These are phyloP conservation scores for Backusella mclennaniae DNA, from an alignment of 192 early-diverging fungal genomes.

Conservation along the genomic window DNA sequence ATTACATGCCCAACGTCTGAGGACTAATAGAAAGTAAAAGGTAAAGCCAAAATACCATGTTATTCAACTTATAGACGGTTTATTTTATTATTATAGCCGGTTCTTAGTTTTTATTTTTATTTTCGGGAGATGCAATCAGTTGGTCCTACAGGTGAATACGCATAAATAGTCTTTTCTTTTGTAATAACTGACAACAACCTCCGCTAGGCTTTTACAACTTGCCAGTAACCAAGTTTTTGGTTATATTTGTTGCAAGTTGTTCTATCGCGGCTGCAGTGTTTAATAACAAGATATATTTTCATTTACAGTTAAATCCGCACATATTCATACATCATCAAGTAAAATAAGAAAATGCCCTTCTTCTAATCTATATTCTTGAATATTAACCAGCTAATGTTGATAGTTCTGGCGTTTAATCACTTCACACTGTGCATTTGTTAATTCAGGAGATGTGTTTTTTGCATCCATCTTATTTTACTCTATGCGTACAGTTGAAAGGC, in stretches of 20 bases:
- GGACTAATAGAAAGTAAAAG: background rate
- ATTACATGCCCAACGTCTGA: background rate
- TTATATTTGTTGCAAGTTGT: slow-evolving; percentile 46
- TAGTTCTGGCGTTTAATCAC: slow-evolving; percentile 65
- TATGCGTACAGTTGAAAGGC: slow-evolving; percentile 58
- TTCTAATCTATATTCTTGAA: background rate
- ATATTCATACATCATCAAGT: slow-evolving; percentile 62
- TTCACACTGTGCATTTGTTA: slow-evolving; percentile 53
- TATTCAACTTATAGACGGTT: background rate
- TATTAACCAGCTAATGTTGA: background rate
- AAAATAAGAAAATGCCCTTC: background rate
- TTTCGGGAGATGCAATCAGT: background rate
- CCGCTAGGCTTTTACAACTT: slow-evolving; percentile 60
- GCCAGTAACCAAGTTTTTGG: slow-evolving; percentile 56
- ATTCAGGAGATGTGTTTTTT: slow-evolving; percentile 57
- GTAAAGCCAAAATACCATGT: background rate
- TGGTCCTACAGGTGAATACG: background rate
- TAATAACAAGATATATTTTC: slow-evolving; percentile 50
- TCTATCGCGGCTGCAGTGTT: slow-evolving; percentile 49
- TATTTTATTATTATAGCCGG: background rate
- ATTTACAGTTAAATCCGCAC: slow-evolving; percentile 57
- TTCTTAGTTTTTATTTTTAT: slow-evolving; percentile 4
- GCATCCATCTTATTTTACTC: slow-evolving; percentile 59
- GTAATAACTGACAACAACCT: background rate
- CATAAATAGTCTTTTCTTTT: background rate